Base-by-base conservation (phyloP, 441 rosid genomes). In the Omphalea diandra region DNA sequence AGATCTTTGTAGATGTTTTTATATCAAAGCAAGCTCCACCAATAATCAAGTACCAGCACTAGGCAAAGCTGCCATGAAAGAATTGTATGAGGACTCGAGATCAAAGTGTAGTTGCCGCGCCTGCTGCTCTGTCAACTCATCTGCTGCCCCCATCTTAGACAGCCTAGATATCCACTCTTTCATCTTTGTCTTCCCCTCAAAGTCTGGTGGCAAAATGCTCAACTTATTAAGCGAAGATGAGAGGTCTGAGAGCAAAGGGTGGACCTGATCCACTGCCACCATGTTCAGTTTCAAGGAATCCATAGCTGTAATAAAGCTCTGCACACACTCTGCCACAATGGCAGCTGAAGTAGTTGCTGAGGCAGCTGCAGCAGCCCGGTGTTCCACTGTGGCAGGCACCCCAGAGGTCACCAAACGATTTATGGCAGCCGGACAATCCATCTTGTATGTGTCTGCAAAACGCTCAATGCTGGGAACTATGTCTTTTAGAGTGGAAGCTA, bases 11-110 rank as follows among this genome's bases (percentile, higher is more conserved):
- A n/a, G n/a, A n/a, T n/a, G n/a, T n/a, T n/a, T n/a, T n/a, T n/a
- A n/a, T n/a, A n/a, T n/a, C n/a, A n/a, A n/a, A n/a, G n/a, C 83
- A 76, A 31, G 55, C 68, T 63, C 55, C 65, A 36, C 50, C 57
- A 70, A 84, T 83, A 54, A 78, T 87, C 84, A 93, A 77, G 87
- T 79, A 67, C 97, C 95, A 55, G 93, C 88, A 72, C 73, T 93
- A 33, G 99, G 98, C 86, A 93, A 81, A 64, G 98, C 98, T 32
- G 97, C 98, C 99, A 96, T 90, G 71, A 96, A 93, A 14, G 98
- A 96, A 78, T 91, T 96, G 79, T 96, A 93, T 0, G 99, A 88
- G 0, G 99, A 93, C 82, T 96, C 99, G 24, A 96, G 87, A 73
- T 91, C 97, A 44, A 96, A 93, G 76, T 85, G 98, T 49, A 96